These are phyloP conservation scores for Spathaspora girioi DNA, from an alignment of 805 yeast species.

Conservation along the genomic window DNA sequence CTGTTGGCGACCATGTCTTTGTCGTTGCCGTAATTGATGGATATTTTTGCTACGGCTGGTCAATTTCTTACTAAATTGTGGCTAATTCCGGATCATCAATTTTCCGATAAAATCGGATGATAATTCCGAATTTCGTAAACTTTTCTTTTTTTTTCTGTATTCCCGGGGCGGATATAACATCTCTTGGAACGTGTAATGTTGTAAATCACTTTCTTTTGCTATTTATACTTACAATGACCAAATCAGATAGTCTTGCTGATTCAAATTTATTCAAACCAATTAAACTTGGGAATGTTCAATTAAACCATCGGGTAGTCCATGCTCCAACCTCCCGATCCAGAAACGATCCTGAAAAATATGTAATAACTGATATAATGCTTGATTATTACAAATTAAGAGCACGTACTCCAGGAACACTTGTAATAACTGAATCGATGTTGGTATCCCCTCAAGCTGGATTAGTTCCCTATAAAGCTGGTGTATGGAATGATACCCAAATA, in stretches of 20 bases:
- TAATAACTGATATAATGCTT: constrained; percentile 19
- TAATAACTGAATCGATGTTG: constrained; percentile 9
- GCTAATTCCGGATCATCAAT: background rate
- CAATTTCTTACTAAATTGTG: no score
- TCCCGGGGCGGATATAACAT: background rate
- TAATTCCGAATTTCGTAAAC: background rate
- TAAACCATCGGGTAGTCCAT: constrained; percentile 18
- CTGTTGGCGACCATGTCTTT: no score
- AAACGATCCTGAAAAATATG: constrained; percentile 17
- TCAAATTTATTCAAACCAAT: constrained; percentile 29
- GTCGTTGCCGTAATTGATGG: no score
- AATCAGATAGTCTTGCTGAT: constrained; percentile 9
- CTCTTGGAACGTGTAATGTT: background rate
- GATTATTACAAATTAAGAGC: constrained; percentile 30
- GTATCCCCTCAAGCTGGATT: constrained; percentile 9
- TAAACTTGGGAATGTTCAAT: constrained; percentile 24
- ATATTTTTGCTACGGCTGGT: no score
- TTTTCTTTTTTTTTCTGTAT: background rate
- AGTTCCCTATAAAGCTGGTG: constrained; percentile 10
- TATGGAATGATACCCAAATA: constrained; percentile 9
- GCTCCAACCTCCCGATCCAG: constrained; percentile 27
- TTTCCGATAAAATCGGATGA: background rate
- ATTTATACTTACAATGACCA: constrained; percentile 1
- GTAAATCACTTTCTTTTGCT: background rate
- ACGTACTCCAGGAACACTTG: constrained; percentile 21